A percentile compares a stretch with the other conserved stretches of the same genome.
phyloP scores from a whole-genome alignment of 495 filamentous ascomycete genomes.

The Lasiosphaeria miniovina region DNA sequence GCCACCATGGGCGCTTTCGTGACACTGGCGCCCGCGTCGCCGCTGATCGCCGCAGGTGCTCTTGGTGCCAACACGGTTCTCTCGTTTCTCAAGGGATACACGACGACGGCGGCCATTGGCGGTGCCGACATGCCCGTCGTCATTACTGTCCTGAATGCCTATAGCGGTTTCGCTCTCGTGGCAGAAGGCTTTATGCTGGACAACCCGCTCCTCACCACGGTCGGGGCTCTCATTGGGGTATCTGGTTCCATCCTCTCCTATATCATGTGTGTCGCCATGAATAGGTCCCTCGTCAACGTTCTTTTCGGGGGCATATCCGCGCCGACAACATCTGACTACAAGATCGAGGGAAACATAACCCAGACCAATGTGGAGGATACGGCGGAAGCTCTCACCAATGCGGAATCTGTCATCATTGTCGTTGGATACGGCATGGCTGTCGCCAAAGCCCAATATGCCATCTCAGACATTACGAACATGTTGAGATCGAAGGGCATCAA shows the following conservation, averaged over 20 bases:
- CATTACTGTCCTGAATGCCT: conserved; percentile 81
- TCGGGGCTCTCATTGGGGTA: conserved; percentile 77
- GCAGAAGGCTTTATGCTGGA: conserved; percentile 87
- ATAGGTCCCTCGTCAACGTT: conserved; percentile 74
- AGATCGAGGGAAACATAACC: conserved; percentile 70
- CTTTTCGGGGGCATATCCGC: conserved; percentile 73
- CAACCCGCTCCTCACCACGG: conserved; percentile 72
- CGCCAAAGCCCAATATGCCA: conserved; percentile 81
- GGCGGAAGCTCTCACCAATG: conserved; percentile 63
- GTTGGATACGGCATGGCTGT: conserved; percentile 88
- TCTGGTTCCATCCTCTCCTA: conserved; percentile 79
- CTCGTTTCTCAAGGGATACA: conserved; percentile 77
- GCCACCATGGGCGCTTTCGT: conserved; percentile 78
- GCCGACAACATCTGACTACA: conserved; percentile 57
- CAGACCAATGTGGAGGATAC: conserved; percentile 73
- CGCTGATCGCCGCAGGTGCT: conserved; percentile 68
- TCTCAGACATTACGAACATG: conserved; percentile 70
- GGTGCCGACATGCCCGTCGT: conserved; percentile 88
- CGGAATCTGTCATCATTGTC: conserved; percentile 76
- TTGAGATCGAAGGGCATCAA: conserved; percentile 66
- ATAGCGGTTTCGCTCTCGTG: conserved; percentile 78
- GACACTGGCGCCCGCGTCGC: conserved; percentile 69
- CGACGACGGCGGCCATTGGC: conserved; percentile 77
- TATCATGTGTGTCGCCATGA: conserved; percentile 82
- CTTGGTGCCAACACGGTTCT: conserved; percentile 69